These are phyloP conservation scores for Pythium volutum DNA, from an alignment of 352 stramenopile species.

Conservation along the genomic window DNA sequence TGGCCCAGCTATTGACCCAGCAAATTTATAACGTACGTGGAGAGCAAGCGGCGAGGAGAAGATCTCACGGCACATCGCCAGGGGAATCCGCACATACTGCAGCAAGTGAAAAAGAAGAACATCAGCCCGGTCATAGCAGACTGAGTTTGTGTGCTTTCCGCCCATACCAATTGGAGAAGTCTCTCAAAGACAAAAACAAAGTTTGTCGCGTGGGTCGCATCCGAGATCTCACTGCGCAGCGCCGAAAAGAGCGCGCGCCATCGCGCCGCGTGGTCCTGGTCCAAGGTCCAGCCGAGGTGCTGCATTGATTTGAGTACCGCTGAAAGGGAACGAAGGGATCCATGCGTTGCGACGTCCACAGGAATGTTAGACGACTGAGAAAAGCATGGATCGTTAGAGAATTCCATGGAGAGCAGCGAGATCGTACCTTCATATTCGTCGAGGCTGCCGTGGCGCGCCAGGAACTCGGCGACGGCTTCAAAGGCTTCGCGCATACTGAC, in stretches of 20 bases:
- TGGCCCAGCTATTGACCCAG: too few relatives aligned
- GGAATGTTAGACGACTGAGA: not conserved
- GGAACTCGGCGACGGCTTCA: conserved; percentile 31
- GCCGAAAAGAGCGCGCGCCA: conserved; percentile 50
- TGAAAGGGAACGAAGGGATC: not conserved
- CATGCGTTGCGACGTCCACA: not conserved
- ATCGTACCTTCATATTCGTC: conserved; percentile 31
- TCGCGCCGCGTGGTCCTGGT: conserved; percentile 43
- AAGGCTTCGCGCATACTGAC: conserved; percentile 22
- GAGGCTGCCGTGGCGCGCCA: conserved; percentile 27
- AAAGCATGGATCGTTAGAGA: not conserved
- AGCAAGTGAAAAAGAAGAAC: not conserved
- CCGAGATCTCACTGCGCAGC: conserved; percentile 47
- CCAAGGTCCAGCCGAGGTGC: conserved; percentile 41
- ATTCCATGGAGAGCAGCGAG: not conserved
- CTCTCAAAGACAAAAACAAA: conserved; percentile 66
- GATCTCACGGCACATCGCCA: conserved; percentile 29
- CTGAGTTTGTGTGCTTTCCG: not conserved
- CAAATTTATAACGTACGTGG: conserved; percentile 36
- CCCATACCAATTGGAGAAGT: conserved; percentile 52
- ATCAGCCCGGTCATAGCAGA: not conserved
- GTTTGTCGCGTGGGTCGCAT: conserved; percentile 28
- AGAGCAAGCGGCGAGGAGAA: conserved; percentile 62
- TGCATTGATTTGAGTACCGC: conserved; percentile 35
- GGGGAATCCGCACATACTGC: conserved; percentile 31